Evolutionary conservation across 1,284 basidiomycete species (phyloP), one percentile per base, ranked within the genome.

Genomic region (Termitomyces sp.): DNA sequence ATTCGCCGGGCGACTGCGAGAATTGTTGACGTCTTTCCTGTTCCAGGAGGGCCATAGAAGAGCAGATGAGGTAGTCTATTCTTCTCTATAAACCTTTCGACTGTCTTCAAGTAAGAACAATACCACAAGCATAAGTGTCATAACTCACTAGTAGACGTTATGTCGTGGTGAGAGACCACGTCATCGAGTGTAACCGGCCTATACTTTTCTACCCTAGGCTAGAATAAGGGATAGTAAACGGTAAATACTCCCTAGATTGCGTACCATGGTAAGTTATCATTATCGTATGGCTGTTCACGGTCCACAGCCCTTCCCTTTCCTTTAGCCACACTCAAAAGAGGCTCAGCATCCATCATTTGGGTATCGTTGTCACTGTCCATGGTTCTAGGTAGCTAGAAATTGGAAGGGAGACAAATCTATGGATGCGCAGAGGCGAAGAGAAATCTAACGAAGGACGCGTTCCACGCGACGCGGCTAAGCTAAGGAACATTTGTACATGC

Each of bases 11-110:
- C 95, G 34, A 99, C 90, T 8, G 97, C 97, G n/a, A 99, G 78
- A 59, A 99, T 96, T 0, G 95, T 99, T 0, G 93, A 95, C 1
- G 96, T 99, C 73, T 99, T 99, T 49, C 96, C 96, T 0, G 96
- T 99, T 15, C 92, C 97, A 15, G 97, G 97, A 33, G 97, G 97
- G 0, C 97, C 97, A 67, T 99, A 99, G 72, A 99, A 94, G 44
- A 99, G 79, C 21, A 99, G 78, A 73, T 99, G 97, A 0, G 97
- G 97, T 26, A 99, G 72, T 48, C 95, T 78, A 61, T 96, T 95
- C 70, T 94, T 94, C 63, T 94, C 88, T 64, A 99, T 96, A 69
- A 99, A 99, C 68, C 90, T 91, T 70, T 96, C 92, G 70, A 98
- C 95, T 98, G 56, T 5, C 34, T 19, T 38, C 31, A 19, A 53